These are phyloP conservation scores for Stereocaulon alpinum DNA, from an alignment of 495 filamentous ascomycete genomes.

Conservation along the genomic window DNA sequence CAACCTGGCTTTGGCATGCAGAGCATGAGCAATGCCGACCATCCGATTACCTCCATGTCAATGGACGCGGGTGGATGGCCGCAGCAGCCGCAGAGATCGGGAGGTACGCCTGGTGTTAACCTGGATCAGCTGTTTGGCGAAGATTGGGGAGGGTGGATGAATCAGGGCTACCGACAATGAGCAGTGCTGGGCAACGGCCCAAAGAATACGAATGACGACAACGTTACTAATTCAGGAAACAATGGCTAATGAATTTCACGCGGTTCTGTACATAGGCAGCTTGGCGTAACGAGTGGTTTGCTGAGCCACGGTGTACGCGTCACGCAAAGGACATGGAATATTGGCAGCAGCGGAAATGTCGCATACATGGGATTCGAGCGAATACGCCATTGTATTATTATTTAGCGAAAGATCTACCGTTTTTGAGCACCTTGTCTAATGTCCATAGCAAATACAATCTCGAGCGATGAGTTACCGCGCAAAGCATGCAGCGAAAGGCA, in stretches of 20 bases:
- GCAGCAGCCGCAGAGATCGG: slow-evolving; percentile 9
- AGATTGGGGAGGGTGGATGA: slow-evolving; percentile 24
- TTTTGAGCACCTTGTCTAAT: no score
- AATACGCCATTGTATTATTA: neutral
- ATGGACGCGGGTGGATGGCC: slow-evolving; percentile 4
- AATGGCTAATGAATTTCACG: neutral
- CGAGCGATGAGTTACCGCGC: no score
- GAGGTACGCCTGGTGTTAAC: slow-evolving; percentile 9
- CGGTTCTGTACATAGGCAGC: neutral
- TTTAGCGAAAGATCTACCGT: no score
- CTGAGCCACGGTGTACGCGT: slow-evolving; percentile 7
- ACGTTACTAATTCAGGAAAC: neutral
- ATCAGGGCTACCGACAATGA: slow-evolving; percentile 17
- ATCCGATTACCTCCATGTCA: slow-evolving; percentile 2
- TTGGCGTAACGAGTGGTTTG: neutral
- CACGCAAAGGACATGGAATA: neutral
- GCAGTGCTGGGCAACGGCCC: neutral
- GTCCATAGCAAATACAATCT: no score
- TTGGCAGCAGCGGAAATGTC: neutral
- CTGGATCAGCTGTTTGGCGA: slow-evolving; percentile 23
- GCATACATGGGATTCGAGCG: no score
- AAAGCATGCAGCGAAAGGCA: no score
- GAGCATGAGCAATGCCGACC: slow-evolving; percentile 8
- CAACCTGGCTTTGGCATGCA: slow-evolving; percentile 10
- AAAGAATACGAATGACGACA: neutral